These are phyloP conservation scores for Pythium scleroteichum DNA, from an alignment of 352 stramenopile genomes.

Conservation along the genomic window DNA sequence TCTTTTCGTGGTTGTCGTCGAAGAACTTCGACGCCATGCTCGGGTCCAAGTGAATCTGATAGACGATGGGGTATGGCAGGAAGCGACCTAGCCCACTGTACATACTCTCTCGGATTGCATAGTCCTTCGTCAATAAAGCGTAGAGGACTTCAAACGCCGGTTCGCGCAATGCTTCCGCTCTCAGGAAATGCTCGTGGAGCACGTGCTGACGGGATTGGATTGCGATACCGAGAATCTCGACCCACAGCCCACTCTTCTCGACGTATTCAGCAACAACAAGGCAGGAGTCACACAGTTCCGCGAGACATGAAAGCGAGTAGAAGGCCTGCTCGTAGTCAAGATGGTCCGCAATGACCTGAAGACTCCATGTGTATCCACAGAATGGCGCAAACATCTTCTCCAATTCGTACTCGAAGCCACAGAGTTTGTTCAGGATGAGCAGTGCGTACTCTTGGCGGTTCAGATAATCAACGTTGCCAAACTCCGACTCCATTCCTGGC, in stretches of 20 bases:
- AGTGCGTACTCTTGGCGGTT: slow-evolving; percentile 73
- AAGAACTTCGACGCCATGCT: slow-evolving; percentile 75
- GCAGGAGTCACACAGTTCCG: slow-evolving; percentile 77
- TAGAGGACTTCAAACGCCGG: slow-evolving; percentile 85
- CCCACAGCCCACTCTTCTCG: slow-evolving; percentile 69
- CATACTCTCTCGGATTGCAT: slow-evolving; percentile 66
- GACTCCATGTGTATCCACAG: slow-evolving; percentile 74
- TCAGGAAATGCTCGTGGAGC: slow-evolving; percentile 78
- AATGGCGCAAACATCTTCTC: slow-evolving; percentile 77
- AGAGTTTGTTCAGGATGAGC: slow-evolving; percentile 82
- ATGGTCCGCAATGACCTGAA: slow-evolving; percentile 84
- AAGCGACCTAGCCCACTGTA: slow-evolving; percentile 73
- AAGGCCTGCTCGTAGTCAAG: slow-evolving; percentile 79
- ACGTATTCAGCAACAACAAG: slow-evolving; percentile 76
- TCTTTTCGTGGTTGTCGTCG: slow-evolving; percentile 84
- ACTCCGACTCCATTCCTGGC: slow-evolving; percentile 59
- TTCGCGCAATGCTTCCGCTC: slow-evolving; percentile 69
- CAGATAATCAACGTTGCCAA: slow-evolving; percentile 78
- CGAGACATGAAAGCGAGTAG: slow-evolving; percentile 74
- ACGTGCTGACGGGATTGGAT: slow-evolving; percentile 81
- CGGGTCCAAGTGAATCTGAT: slow-evolving; percentile 80
- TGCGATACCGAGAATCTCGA: slow-evolving; percentile 77
- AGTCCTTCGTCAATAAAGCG: slow-evolving; percentile 72
- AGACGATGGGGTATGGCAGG: slow-evolving; percentile 79
- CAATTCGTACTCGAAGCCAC: slow-evolving; percentile 65